Evolutionary conservation across 495 filamentous ascomycete species (phyloP).

Genomic region (Apodospora peruviana): DNA sequence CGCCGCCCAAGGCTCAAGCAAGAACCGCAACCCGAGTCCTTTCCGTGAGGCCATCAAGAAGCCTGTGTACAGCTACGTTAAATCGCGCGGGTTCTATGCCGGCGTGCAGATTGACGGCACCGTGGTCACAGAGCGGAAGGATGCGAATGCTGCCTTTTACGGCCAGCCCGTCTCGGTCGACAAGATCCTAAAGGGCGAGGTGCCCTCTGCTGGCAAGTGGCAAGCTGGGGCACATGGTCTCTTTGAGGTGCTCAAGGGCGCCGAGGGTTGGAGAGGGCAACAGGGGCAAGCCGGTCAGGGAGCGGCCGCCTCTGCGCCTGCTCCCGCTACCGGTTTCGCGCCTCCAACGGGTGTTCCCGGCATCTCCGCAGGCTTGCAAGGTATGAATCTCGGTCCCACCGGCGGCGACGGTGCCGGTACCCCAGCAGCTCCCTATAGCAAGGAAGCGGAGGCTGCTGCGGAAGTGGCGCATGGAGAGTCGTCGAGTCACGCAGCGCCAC

Average conservation of each 20-base stretch:
- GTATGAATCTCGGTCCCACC: slow-evolving; percentile 2
- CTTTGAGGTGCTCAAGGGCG: slow-evolving; percentile 22
- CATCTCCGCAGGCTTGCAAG: slow-evolving; percentile 5
- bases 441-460: slow-evolving; percentile 24
- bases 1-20: not conserved
- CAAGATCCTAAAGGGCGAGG: slow-evolving; percentile 66
- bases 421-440: slow-evolving; percentile 8
- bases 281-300: not conserved
- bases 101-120: slow-evolving; percentile 76
- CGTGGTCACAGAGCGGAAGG: slow-evolving; percentile 69
- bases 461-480: too few relatives aligned
- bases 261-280: slow-evolving; percentile 21
- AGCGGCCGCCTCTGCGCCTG: slow-evolving; percentile 1
- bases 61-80: slow-evolving; percentile 77
- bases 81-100: slow-evolving; percentile 72
- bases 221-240: slow-evolving; percentile 16
- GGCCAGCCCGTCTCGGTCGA: slow-evolving; percentile 54
- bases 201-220: slow-evolving; percentile 25
- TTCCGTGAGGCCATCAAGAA: slow-evolving; percentile 26
- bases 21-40: slow-evolving; percentile 17
- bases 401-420: too few relatives aligned
- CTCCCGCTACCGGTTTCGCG: not conserved
- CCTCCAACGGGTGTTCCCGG: not conserved
- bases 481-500: slow-evolving; percentile 1
- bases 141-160: slow-evolving; percentile 77